These are phyloP conservation scores for Rhodotorula glutinis DNA, from an alignment of 1,284 basidiomycete genomes.

Conservation along the genomic window DNA sequence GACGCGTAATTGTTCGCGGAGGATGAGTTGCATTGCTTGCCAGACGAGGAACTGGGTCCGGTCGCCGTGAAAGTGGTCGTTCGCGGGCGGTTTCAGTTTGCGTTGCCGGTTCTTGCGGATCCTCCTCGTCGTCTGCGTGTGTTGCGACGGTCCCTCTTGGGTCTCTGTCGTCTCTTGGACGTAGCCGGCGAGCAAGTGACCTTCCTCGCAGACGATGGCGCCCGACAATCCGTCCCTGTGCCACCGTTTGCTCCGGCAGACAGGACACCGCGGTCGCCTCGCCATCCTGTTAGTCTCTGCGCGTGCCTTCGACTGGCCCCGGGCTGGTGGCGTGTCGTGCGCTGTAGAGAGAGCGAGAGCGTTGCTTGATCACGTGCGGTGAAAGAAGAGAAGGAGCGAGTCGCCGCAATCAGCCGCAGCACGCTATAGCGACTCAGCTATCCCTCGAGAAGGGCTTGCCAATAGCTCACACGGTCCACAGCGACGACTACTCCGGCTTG, in stretches of 20 bases:
- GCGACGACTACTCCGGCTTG: no score
- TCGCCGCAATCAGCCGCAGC: no score
- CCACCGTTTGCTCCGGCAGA: constrained; percentile 38
- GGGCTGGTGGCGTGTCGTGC: background rate
- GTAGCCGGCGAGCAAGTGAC: constrained; percentile 41
- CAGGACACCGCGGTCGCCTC: constrained; percentile 34
- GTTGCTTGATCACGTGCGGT: no score
- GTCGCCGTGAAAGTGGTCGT: constrained; percentile 34
- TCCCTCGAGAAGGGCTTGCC: no score
- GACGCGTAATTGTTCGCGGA: constrained; percentile 30
- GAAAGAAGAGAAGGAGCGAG: no score
- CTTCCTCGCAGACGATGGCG: constrained; percentile 42
- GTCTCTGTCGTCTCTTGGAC: constrained; percentile 37
- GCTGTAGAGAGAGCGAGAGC: no score
- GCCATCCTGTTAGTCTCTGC: constrained; percentile 6
- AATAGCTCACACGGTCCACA: no score
- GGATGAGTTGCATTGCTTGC: constrained; percentile 35
- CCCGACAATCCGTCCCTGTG: constrained; percentile 40
- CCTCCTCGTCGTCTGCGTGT: constrained; percentile 21
- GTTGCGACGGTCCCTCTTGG: constrained; percentile 20
- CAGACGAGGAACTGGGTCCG: constrained; percentile 25
- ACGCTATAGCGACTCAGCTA: no score
- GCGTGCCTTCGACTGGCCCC: background rate
- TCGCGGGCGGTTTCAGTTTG: constrained; percentile 8
- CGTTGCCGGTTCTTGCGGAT: constrained; percentile 23